A percentile compares a stretch with the other conserved stretches of the same genome.
Evolutionary conservation across 129 eudicot genomes (phyloP).

Genomic region (Daucus carota): DNA sequence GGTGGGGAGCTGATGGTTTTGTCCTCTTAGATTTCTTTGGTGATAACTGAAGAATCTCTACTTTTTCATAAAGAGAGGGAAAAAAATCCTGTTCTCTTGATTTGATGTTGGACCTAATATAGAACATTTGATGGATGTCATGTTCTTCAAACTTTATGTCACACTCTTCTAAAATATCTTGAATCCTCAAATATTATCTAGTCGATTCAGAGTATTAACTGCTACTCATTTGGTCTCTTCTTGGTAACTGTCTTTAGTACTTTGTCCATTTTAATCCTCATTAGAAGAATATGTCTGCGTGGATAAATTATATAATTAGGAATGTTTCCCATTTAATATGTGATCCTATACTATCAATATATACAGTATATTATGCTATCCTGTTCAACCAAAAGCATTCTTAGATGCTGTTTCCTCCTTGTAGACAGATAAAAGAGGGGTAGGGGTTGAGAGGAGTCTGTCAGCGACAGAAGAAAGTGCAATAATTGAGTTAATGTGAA

Average conservation of each 20-base stretch:
- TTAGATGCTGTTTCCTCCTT: not conserved
- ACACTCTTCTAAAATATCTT: constrained; percentile 22
- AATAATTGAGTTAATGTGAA: not conserved
- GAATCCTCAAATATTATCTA: not conserved
- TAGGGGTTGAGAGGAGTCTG: not conserved
- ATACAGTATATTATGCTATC: not conserved
- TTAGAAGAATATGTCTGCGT: not conserved
- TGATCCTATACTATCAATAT: no score
- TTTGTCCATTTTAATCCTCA: not conserved
- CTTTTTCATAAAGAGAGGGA: constrained; percentile 13
- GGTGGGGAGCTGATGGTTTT: constrained; percentile 12
- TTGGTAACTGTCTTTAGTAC: not conserved
- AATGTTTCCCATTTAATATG: not conserved
- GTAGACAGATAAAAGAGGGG: not conserved
- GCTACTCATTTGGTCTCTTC: not conserved
- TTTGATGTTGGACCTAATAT: constrained; percentile 37
- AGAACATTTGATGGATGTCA: constrained; percentile 30
- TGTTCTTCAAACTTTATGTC: constrained; percentile 33
- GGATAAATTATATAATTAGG: no score
- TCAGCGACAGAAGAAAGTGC: not conserved
- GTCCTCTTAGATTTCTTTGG: no score
- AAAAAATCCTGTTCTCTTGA: constrained; percentile 32
- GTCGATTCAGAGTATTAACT: not conserved
- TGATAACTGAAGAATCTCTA: constrained; percentile 32
- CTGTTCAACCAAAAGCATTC: not conserved